Base-by-base conservation (phyloP, 495 filamentous ascomycete genomes). In the Recurvomyces mirabilis region DNA sequence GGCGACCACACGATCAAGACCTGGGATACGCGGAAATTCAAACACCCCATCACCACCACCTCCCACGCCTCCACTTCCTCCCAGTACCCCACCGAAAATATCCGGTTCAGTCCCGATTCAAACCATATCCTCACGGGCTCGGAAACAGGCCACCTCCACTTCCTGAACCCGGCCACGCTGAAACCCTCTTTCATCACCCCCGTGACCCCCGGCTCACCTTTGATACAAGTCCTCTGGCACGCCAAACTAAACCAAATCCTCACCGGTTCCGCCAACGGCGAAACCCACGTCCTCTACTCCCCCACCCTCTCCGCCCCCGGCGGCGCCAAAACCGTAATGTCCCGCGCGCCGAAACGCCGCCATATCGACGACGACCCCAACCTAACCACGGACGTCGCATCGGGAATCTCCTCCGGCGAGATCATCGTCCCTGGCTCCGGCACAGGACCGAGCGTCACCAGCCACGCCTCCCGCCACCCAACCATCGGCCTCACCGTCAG, bases 1-100 rank as follows among this genome's bases (percentile, higher is more conserved):
- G 88, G 88, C 23, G 87, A 95, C 63, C 78, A 93, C 62, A 87
- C 72, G 0, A 82, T 85, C 51, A 68, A 69, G 66, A 72, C 95
- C 5, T 98, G 91, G 91, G 91, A 98, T 63, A 95, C 81, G 3
- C 77, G 91, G 37, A 98, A 95, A 57, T 91, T 98, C 69, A 95
- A 91, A 60, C 67, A 77, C 19, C 87, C 91, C 5, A 70, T 98
- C 14, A 83, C 77, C 24, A 81, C 78, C 1, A 74, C 84, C n/a
- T 62, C 81, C 2, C 83, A 91, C 60, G 65, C 77, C 4, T 91
- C 91, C 3, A 94, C 82, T 21, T 87, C 87, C 3, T 73, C 73
- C 47, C 78, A 87, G 51, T 91, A 82, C 57, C 75, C 87, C 0
- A 83, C 84, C 30, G 78, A 78, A 34, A 89, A 84, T 53, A 94